These are phyloP conservation scores for Calonectria fujianensis DNA, from an alignment of 2,329 filamentous ascomycete genomes.

Conservation along the genomic window DNA sequence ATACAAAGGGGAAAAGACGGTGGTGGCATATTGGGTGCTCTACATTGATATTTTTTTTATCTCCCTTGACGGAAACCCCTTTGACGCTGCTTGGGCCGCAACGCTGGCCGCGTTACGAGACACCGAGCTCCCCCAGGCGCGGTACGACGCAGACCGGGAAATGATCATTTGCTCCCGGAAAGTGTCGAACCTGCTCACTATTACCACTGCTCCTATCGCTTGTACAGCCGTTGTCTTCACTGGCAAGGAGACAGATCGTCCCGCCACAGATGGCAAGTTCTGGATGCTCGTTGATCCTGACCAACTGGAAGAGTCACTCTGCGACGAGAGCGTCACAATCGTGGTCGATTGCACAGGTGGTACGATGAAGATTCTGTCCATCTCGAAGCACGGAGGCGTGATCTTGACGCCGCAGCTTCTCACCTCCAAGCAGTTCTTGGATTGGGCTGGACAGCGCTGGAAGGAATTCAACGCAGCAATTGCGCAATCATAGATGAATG, in stretches of 20 bases:
- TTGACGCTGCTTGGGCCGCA: slow-evolving; percentile 93
- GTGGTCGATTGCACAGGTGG: slow-evolving; percentile 80
- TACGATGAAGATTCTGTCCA: slow-evolving; percentile 76
- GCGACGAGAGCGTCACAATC: slow-evolving; percentile 87
- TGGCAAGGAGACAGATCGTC: slow-evolving; percentile 72
- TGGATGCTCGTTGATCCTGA: slow-evolving; percentile 95
- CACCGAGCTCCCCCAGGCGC: slow-evolving; percentile 84
- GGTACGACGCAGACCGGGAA: slow-evolving; percentile 89
- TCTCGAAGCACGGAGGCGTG: slow-evolving; percentile 90
- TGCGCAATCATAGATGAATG: slow-evolving; percentile 54
- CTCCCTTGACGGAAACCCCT: slow-evolving; percentile 92
- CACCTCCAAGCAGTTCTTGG: slow-evolving; percentile 77
- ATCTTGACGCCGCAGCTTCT: slow-evolving; percentile 78
- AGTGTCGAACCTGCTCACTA: slow-evolving; percentile 72
- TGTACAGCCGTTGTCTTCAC: slow-evolving; percentile 87
- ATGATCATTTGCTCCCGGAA: slow-evolving; percentile 83
- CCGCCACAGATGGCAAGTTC: slow-evolving; percentile 66
- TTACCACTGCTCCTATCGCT: slow-evolving; percentile 83
- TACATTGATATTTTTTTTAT: slow-evolving; percentile 98
- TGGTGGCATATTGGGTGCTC: slow-evolving; percentile 94
- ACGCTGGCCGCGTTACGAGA: slow-evolving; percentile 87
- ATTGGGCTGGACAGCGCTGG: slow-evolving; percentile 60
- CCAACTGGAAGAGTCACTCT: slow-evolving; percentile 89
- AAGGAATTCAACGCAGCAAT: slow-evolving; percentile 60
- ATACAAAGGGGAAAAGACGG: slow-evolving; percentile 61